Conservation (phyloP, 2,329 filamentous ascomycete species). For the Colletotrichum agaves region DNA sequence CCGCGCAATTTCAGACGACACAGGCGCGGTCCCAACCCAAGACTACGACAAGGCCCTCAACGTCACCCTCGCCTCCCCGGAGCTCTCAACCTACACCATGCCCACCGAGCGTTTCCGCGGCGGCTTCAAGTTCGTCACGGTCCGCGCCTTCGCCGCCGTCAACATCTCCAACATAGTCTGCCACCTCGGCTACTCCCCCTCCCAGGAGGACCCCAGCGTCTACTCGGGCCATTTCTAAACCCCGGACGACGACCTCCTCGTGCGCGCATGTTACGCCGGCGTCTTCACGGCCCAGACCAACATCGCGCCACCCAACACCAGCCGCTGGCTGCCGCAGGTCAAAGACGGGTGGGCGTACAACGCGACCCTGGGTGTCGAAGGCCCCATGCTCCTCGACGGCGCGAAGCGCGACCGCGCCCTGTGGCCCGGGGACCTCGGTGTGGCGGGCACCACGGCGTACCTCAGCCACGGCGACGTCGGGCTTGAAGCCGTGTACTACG, state of each 20-base stretch:
- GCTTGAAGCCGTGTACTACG: slow-evolving; percentile 58
- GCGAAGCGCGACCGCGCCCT: slow-evolving; percentile 66
- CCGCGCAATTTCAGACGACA: slow-evolving; percentile 42
- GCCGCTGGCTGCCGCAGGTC: slow-evolving; percentile 50
- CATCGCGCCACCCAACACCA: slow-evolving; percentile 45
- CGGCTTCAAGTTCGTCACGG: slow-evolving; percentile 56
- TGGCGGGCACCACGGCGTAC: slow-evolving; percentile 60
- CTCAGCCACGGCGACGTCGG: slow-evolving; percentile 60
- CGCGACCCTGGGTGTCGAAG: slow-evolving; percentile 45
- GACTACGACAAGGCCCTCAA: slow-evolving; percentile 42
- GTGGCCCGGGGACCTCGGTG: slow-evolving; percentile 68
- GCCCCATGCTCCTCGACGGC: slow-evolving; percentile 56
- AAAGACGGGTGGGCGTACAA: slow-evolving; percentile 51
- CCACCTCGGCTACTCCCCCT: slow-evolving; percentile 46
- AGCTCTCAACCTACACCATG: slow-evolving; percentile 28
- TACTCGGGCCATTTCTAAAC: slow-evolving; percentile 58
- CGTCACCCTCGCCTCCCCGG: slow-evolving; percentile 30
- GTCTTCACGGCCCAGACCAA: slow-evolving; percentile 50
- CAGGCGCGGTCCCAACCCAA: slow-evolving; percentile 38
- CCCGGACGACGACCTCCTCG: slow-evolving; percentile 56
- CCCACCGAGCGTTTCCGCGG: slow-evolving; percentile 51
- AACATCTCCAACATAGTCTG: slow-evolving; percentile 42
- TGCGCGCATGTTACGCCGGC: slow-evolving; percentile 57
- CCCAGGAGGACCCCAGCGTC: slow-evolving; percentile 51
- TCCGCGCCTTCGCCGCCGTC: slow-evolving; percentile 42